Percentiles rank a stretch among this genome's conserved stretches.
phyloP scores from a whole-genome alignment of 257 asterid species.

The Pogostemon cablin region DNA sequence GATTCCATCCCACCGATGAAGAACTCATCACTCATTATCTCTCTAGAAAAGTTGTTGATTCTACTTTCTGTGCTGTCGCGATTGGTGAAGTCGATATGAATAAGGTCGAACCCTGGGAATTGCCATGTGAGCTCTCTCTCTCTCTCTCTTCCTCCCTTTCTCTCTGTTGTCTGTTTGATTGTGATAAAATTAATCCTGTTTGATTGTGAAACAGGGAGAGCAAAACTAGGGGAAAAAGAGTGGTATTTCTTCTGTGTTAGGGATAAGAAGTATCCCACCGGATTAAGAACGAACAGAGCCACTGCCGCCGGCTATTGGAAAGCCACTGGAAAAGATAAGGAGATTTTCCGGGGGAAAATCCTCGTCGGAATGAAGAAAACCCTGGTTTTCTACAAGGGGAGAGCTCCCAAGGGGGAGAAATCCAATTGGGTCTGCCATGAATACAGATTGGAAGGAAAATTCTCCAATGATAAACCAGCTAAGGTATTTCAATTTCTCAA shows the following conservation, averaged over 20 bases:
- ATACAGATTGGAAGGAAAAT: conserved; percentile 66
- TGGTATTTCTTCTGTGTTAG: conserved; percentile 85
- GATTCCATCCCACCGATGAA: conserved; percentile 91
- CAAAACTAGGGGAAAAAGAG: conserved; percentile 78
- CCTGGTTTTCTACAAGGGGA: conserved; percentile 74
- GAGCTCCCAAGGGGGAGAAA: conserved; percentile 85
- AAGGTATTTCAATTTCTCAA: conserved; percentile 40
- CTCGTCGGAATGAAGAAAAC: conserved; percentile 91
- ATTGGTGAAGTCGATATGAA: conserved; percentile 86
- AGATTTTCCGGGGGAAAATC: conserved; percentile 57
- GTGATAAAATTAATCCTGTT: neutral
- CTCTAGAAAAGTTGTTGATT: conserved; percentile 54
- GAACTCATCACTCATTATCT: conserved; percentile 79
- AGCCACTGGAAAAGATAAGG: conserved; percentile 88
- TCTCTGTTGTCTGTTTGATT: neutral
- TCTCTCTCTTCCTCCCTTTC: neutral
- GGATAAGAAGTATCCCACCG: conserved; percentile 85
- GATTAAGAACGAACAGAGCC: conserved; percentile 80
- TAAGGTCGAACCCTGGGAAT: conserved; percentile 89
- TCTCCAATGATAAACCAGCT: conserved; percentile 39
- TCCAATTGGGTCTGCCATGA: conserved; percentile 92
- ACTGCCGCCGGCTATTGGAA: conserved; percentile 89
- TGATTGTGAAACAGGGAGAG: conserved; percentile 54
- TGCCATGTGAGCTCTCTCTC: conserved; percentile 62
- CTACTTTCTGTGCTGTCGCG: conserved; percentile 46